Evolutionary conservation across 164 flowering plant genomes (phyloP).

Genomic region (Cinnamomum micranthum): DNA sequence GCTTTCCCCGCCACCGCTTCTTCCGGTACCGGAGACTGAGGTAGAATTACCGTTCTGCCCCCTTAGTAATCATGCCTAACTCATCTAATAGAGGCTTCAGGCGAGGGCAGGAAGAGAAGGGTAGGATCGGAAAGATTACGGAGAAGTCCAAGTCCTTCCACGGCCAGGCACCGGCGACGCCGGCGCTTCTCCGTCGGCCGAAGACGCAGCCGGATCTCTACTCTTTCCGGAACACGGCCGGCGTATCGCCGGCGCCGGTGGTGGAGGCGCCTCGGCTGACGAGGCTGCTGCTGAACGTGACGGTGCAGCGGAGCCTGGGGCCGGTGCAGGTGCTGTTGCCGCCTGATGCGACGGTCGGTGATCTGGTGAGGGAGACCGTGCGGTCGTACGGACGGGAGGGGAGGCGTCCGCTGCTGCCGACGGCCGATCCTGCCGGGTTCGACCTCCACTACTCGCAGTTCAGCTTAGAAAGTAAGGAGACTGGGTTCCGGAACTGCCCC

Average conservation of each 20-base stretch:
- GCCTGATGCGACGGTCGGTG: constrained; percentile 66
- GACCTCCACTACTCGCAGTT: constrained; percentile 93
- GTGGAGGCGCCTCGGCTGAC: constrained; percentile 34
- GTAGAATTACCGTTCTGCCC: constrained; percentile 7
- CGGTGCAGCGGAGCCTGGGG: constrained; percentile 70
- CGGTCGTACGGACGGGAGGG: constrained; percentile 66
- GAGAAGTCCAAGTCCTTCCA: constrained; percentile 68
- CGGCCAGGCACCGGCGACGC: constrained; percentile 26
- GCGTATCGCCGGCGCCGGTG: constrained; percentile 1
- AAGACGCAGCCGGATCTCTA: constrained; percentile 62
- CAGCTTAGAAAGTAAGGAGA: constrained; percentile 76
- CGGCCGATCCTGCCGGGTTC: constrained; percentile 39
- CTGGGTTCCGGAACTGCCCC: neutral
- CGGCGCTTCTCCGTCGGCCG: constrained; percentile 45
- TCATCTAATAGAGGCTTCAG: constrained; percentile 17
- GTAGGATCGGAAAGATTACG: constrained; percentile 34
- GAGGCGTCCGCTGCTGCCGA: constrained; percentile 59
- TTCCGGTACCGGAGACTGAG: constrained; percentile 61
- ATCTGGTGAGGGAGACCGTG: constrained; percentile 49
- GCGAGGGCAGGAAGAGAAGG: constrained; percentile 32
- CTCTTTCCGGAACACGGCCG: constrained; percentile 13
- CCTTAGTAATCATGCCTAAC: constrained; percentile 9
- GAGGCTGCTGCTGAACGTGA: constrained; percentile 77
- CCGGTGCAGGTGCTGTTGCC: constrained; percentile 68
- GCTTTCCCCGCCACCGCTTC: constrained; percentile 52